phyloP scores from a whole-genome alignment of 495 filamentous ascomycete genomes.

The Cetradonia linearis region DNA sequence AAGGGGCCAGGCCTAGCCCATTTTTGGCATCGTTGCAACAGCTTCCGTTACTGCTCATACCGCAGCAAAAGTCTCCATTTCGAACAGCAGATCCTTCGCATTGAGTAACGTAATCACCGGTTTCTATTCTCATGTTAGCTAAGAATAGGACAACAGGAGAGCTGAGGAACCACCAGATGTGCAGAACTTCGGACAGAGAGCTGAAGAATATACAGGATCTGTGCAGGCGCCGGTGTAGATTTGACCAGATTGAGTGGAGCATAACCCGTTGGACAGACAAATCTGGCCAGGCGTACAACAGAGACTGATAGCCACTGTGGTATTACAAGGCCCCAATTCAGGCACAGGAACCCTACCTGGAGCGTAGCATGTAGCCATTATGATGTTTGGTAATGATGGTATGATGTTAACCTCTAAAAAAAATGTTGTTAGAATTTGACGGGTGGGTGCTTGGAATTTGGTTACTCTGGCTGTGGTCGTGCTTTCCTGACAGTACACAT shows the following conservation, averaged over 20 bases:
- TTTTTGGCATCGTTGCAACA: conserved; percentile 15
- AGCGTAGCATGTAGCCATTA: conserved; percentile 14
- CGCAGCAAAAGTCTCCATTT: conserved; percentile 10
- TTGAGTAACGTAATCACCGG: conserved; percentile 1
- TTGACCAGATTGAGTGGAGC: neutral
- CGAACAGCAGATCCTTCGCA: conserved; percentile 5
- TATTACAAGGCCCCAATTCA: conserved; percentile 15
- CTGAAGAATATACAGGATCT: conserved; percentile 10
- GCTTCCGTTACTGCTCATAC: neutral
- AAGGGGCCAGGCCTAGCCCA: neutral
- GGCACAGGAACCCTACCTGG: neutral
- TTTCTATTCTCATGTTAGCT: neutral
- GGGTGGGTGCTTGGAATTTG: neutral
- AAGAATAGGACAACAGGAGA: neutral
- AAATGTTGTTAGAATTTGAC: neutral
- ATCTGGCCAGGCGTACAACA: conserved; percentile 16
- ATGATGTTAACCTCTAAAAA: neutral
- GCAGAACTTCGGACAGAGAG: conserved; percentile 16
- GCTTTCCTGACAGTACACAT: neutral
- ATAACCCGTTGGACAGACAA: conserved; percentile 18
- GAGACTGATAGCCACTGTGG: conserved; percentile 6
- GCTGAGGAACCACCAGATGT: neutral
- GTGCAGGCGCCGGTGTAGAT: conserved; percentile 21
- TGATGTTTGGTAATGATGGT: conserved; percentile 2
- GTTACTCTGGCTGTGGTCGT: neutral